These are phyloP conservation scores for Citrus hindsii DNA, from an alignment of 345 rosid genomes.

Conservation along the genomic window DNA sequence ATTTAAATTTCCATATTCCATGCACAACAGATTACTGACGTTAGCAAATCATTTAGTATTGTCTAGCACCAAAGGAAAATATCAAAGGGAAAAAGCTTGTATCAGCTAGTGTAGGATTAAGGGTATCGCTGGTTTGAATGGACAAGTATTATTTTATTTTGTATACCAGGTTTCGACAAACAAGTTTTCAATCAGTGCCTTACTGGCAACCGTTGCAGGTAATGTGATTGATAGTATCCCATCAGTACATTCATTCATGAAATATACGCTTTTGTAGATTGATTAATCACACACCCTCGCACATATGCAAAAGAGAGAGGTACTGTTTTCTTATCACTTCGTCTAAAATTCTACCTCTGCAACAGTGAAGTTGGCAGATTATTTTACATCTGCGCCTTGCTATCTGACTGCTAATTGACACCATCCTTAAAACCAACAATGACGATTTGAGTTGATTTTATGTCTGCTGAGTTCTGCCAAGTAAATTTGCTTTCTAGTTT, in stretches of 20 bases:
- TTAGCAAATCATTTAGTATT: not conserved
- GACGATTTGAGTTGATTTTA: not conserved
- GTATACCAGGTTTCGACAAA: too few relatives aligned
- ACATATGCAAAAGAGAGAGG: not conserved
- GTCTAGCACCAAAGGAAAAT: not conserved
- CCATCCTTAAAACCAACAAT: too few relatives aligned
- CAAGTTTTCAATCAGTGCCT: not conserved
- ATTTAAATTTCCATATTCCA: not conserved
- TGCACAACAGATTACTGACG: not conserved
- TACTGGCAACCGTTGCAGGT: not conserved
- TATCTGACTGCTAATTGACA: not conserved
- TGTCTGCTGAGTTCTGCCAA: not conserved
- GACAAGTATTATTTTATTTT: not conserved
- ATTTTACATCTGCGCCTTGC: not conserved
- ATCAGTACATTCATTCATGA: not conserved
- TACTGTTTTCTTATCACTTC: not conserved
- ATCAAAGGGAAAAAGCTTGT: not conserved
- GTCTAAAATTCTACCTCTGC: not conserved
- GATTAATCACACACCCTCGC: not conserved
- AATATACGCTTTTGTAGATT: not conserved
- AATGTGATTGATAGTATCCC: too few relatives aligned
- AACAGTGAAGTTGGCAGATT: not conserved
- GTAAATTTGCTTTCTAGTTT: slow-evolving; percentile 4
- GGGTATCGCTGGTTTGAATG: not conserved
- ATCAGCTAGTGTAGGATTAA: not conserved